Evolutionary conservation across 306 rosid species (phyloP), one percentile per base, ranked within the genome.

Genomic region (Acacia acuminata): DNA sequence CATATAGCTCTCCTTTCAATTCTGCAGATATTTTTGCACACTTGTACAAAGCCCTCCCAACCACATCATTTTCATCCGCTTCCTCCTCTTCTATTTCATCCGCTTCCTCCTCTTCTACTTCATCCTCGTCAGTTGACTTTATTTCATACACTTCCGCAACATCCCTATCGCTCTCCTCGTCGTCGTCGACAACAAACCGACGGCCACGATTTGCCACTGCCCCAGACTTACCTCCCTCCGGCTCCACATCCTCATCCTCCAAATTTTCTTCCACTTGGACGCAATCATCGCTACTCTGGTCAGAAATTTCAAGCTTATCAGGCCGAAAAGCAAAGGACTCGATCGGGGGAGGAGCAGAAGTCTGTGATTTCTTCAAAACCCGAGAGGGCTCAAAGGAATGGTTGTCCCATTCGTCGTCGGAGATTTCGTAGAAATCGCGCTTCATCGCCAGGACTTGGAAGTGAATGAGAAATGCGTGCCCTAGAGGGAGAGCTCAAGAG

Each of bases 401-500:
- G 4, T 87, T 87, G 5, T 89, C 92, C 99, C 99, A 96, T 87
- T 96, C 98, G 64, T 91, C 98, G 87, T 96, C 99, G 69, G 98
- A 96, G 86, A 96, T 90, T 93, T 96, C 97, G 66, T 92, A 89
- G 80, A 86, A 88, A 2, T 86, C 90, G 40, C 96, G 98, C 90
- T 96, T 96, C 99, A 95, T 94, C 22, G 60, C 64, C 17, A 11
- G 2, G 20, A 9, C 38, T 58, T 73, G 2, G 70, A 64, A 3
- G 24, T 2, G 19, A 22, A 15, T 7, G 40, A 19, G 27, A 27
- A 22, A 60, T 12, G 34, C 24, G 84, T 36, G 80, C 84, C 84
- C 84, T 82, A 82, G 47, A 73, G n/a, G 40, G 9, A 32, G 36
- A 55, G 22, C 64, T 14, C 20, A 53, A 2, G 51, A 75, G 17